These are phyloP conservation scores for Biscogniauxia sp. DNA, from an alignment of 2,329 filamentous ascomycete genomes.

Conservation along the genomic window DNA sequence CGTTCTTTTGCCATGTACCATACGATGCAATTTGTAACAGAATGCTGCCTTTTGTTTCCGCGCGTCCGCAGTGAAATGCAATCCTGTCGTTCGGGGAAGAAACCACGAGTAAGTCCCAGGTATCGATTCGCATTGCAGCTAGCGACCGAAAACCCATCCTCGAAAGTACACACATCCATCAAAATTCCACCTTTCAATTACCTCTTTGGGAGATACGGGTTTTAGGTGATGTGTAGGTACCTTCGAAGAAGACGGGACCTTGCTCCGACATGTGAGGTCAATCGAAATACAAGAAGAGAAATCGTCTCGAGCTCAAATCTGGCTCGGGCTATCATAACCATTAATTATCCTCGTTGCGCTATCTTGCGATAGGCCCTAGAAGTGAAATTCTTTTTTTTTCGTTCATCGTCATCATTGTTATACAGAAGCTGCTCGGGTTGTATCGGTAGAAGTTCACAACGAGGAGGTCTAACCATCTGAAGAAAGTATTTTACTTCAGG, in stretches of 20 bases:
- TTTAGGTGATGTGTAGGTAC: not conserved
- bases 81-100: not conserved
- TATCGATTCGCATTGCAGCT: not conserved
- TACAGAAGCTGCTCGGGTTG: not conserved
- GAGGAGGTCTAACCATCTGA: not conserved
- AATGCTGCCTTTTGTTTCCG: not conserved
- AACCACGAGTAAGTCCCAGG: not conserved
- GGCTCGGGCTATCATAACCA: too few relatives aligned
- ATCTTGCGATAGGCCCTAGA: not conserved
- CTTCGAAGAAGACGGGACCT: not conserved
- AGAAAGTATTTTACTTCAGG: slow-evolving; percentile 21
- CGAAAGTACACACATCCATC: not conserved
- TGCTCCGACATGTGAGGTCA: not conserved
- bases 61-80: not conserved
- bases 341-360: too few relatives aligned
- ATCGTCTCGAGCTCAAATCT: not conserved
- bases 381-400: not conserved
- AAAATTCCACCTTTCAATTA: not conserved
- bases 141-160: not conserved
- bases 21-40: not conserved
- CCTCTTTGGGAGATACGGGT: not conserved
- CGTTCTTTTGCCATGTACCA: not conserved
- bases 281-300: not conserved
- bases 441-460: not conserved
- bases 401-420: not conserved